These are phyloP conservation scores for Aspergillus indologenus DNA, from an alignment of 495 filamentous ascomycete genomes.

Conservation along the genomic window DNA sequence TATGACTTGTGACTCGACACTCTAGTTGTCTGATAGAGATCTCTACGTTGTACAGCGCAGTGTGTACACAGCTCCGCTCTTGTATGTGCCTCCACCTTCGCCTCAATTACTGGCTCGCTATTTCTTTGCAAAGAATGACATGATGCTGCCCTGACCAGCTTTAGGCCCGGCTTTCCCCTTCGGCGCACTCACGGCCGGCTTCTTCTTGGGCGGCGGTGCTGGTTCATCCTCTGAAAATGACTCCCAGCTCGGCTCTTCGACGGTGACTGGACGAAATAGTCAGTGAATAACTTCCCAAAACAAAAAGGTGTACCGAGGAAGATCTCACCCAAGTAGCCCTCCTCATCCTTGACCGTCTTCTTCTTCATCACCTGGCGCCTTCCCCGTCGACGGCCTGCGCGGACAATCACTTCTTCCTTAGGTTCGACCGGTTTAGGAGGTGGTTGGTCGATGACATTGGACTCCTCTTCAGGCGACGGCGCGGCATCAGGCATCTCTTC, in stretches of 20 bases:
- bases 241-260: constrained; percentile 86
- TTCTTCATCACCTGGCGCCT: constrained; percentile 84
- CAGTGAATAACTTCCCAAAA: background rate
- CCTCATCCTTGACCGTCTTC: constrained; percentile 84
- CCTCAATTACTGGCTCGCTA: constrained; percentile 25
- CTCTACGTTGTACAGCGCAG: too few species aligned
- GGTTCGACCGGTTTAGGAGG: constrained; percentile 40
- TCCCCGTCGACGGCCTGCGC: constrained; percentile 71
- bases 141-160: constrained; percentile 80
- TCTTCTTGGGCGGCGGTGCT: constrained; percentile 56
- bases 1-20: background rate
- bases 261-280: constrained; percentile 63
- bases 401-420: constrained; percentile 45
- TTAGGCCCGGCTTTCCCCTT: constrained; percentile 61
- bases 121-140: constrained; percentile 92
- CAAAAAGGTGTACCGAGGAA: constrained; percentile 5
- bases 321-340: constrained; percentile 83
- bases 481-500: constrained; percentile 49
- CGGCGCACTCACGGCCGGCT: constrained; percentile 46
- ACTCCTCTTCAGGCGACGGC: constrained; percentile 36
- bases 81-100: background rate
- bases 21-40: background rate
- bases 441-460: constrained; percentile 45
- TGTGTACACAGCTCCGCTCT: too few species aligned
- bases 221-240: constrained; percentile 94